These are phyloP conservation scores for Symbiodinium pilosum DNA, from an alignment of 73 alveolate species.

Conservation along the genomic window DNA sequence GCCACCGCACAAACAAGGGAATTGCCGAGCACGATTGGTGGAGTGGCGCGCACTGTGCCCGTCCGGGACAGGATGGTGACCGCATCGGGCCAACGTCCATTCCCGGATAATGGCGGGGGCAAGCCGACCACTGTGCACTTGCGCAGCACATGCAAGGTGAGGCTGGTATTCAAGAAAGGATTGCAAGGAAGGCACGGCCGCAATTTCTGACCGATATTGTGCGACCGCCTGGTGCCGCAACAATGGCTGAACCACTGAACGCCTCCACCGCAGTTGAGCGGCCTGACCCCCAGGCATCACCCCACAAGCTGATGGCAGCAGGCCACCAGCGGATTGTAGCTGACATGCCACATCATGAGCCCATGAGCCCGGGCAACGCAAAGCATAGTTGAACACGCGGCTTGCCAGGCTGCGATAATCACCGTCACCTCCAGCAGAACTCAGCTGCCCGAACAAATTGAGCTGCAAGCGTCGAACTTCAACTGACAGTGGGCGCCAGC, in stretches of 20 bases:
- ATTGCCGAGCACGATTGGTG: neutral
- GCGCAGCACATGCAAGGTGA: neutral
- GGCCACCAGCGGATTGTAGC: neutral
- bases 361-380: neutral
- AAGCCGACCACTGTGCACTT: neutral
- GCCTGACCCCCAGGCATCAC: neutral
- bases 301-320: neutral
- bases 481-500: too few species aligned
- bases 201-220: neutral
- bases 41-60: neutral
- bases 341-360: neutral
- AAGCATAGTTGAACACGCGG: neutral
- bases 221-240: neutral
- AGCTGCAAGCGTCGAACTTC: too few species aligned
- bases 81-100: neutral
- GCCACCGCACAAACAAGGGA: too few species aligned
- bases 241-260: neutral
- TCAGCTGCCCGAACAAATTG: too few species aligned
- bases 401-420: neutral
- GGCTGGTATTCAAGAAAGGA: neutral
- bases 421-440: too few species aligned
- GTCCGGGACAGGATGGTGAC: neutral
- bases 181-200: neutral
- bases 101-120: neutral
- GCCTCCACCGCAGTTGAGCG: neutral